Percentiles rank a stretch among this genome's conserved stretches.
phyloP scores from a whole-genome alignment of 352 stramenopile species.

The Pythium rishiriense region DNA sequence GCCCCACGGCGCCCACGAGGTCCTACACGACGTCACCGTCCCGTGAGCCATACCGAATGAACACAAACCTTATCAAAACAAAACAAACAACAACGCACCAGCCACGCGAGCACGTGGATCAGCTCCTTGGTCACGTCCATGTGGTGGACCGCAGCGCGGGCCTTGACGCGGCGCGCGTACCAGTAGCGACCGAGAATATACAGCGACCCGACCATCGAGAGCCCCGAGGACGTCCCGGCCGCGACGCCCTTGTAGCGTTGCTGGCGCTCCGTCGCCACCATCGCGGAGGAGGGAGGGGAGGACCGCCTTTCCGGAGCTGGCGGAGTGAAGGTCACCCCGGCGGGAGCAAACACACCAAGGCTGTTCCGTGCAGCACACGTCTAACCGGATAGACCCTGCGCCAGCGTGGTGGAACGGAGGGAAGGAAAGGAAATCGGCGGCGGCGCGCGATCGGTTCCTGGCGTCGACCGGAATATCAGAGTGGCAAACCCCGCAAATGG shows the following conservation, averaged over 20 bases:
- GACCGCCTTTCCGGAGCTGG: too few relatives aligned
- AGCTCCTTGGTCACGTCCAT: conserved; percentile 86
- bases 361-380: too few relatives aligned
- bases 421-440: not conserved
- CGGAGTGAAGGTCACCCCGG: too few relatives aligned
- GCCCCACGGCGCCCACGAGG: conserved; percentile 64
- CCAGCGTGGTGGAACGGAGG: not conserved
- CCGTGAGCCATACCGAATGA: not conserved
- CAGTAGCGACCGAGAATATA: conserved; percentile 87
- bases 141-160: conserved; percentile 40
- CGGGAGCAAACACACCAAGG: too few relatives aligned
- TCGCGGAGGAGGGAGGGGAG: too few relatives aligned
- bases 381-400: too few relatives aligned
- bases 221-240: conserved; percentile 65
- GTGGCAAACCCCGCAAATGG: not conserved
- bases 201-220: conserved; percentile 77
- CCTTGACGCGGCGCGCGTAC: conserved; percentile 59
- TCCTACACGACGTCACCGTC: conserved; percentile 37
- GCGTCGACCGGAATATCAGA: conserved; percentile 2
- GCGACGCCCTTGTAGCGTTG: conserved; percentile 45
- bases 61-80: not conserved
- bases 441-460: too few relatives aligned
- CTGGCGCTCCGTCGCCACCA: conserved; percentile 19
- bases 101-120: conserved; percentile 82
- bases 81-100: conserved; percentile 33